A percentile compares a stretch with the other conserved stretches of the same genome.
Evolutionary conservation across 257 asterid species (phyloP).

Genomic region (Thymus quinquecostatus): DNA sequence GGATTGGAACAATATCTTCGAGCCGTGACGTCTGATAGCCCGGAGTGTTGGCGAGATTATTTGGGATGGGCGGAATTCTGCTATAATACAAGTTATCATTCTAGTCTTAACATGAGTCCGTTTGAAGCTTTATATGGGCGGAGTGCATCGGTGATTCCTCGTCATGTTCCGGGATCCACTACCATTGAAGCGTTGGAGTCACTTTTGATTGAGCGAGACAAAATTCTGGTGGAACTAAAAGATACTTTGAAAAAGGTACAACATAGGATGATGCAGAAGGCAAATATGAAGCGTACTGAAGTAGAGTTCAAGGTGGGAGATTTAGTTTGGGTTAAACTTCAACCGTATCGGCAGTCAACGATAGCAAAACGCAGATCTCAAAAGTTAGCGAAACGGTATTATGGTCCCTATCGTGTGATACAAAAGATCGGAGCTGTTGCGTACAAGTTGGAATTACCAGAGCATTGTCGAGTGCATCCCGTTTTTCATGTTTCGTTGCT

Average conservation of each 20-base stretch:
- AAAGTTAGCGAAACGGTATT: background rate
- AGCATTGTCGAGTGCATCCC: background rate
- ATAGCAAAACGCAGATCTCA: background rate
- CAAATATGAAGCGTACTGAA: background rate
- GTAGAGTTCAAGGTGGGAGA: background rate
- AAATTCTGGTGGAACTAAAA: background rate
- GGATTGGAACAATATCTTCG: too few relatives aligned
- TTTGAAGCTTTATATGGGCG: too few relatives aligned
- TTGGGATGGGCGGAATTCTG: background rate
- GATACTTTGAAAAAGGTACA: background rate
- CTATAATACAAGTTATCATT: background rate
- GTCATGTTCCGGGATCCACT: background rate
- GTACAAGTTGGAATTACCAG: background rate
- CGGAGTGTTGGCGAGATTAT: too few relatives aligned
- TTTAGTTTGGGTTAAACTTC: background rate
- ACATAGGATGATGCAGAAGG: background rate
- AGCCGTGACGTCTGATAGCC: too few relatives aligned
- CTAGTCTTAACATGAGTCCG: background rate
- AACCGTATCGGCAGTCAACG: background rate
- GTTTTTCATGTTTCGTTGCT: background rate
- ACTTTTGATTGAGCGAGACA: background rate
- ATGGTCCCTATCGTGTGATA: background rate
- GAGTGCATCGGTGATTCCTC: background rate
- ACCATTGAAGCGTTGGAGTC: background rate
- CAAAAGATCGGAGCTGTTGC: background rate